Evolutionary conservation across 1,284 basidiomycete genomes (phyloP), one percentile per base, ranked within the genome.

Genomic region (Cystobasidiaceae sp.): DNA sequence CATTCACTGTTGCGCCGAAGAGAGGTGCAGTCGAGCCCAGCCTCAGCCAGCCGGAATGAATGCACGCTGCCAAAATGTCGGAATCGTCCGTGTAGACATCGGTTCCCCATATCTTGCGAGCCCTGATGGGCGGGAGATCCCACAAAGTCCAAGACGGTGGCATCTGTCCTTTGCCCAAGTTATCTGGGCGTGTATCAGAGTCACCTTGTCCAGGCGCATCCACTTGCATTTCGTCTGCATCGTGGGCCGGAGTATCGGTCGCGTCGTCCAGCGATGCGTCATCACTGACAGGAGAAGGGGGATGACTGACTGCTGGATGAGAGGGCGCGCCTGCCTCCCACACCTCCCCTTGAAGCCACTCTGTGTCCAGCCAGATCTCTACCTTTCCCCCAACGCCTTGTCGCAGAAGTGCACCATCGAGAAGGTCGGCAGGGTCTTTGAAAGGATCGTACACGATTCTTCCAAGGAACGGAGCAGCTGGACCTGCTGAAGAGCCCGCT

Each of bases 1-100:
- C 27, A 37, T 25, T 27, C 11, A 39, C 30, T 8, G 48, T 17
- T 2, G 30, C 17, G n/a, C 57, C 19, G 27, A 65, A 39, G 45
- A 61, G 34, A 7, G 46, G 52, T 32, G 61, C 67, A 25, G 51
- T 66, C 19, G 58, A 41, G 5, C 46, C 73, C 74, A 76, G 79
- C 66, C 77, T 75, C 54, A 79, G 72, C 81, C 81, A 82, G 11
- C 82, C 82, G 0, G 79, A 79, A 71, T 83, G 82, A 4, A 82
- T 72, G 32, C 81, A 77, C 52, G 82, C 77, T 15, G 79, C 78
- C 0, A 82, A 75, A 4, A 82, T 75, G 70, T 82, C 81, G 27
- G 81, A 82, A 71, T 83, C 82, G 72, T 83, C 82, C n/a, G 82
- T 83, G 71, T 82, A 83, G 39, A 83, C 80, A 59, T 83, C 82